Conservation (phyloP, 495 filamentous ascomycete species). For the Penicillium lividum region DNA sequence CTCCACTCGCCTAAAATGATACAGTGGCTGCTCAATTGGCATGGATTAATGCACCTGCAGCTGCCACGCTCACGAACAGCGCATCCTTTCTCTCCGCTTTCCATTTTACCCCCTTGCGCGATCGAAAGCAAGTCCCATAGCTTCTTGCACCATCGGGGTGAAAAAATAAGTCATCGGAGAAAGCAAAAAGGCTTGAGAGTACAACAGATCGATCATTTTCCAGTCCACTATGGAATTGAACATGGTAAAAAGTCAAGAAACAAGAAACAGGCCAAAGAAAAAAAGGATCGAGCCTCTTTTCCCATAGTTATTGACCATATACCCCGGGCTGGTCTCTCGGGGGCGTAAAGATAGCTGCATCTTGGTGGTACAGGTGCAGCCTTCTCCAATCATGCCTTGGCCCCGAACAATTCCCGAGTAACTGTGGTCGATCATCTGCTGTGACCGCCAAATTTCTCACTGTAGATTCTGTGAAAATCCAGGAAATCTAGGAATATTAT, state of each 20-base stretch:
- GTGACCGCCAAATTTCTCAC: conserved; percentile 13
- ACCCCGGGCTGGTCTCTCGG: conserved; percentile 15
- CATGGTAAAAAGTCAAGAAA: conserved; percentile 7
- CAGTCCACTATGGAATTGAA: conserved; percentile 21
- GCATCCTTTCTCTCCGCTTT: conserved; percentile 20
- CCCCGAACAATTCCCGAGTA: conserved; percentile 24
- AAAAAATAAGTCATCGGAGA: neutral
- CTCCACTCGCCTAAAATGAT: conserved; percentile 31
- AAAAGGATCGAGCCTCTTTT: conserved; percentile 8
- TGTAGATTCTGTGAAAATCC: neutral
- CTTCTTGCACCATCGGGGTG: neutral
- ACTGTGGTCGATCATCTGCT: conserved; percentile 24
- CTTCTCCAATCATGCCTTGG: conserved; percentile 24
- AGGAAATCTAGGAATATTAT: no score
- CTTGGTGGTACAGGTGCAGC: conserved; percentile 20
- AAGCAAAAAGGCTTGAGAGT: neutral
- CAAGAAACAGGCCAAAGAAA: neutral
- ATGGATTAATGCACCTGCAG: conserved; percentile 31
- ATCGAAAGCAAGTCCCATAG: neutral
- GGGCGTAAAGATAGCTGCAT: conserved; percentile 13
- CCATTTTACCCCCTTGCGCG: conserved; percentile 20
- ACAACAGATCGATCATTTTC: conserved; percentile 4
- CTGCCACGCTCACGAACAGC: conserved; percentile 45
- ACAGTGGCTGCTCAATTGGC: conserved; percentile 30
- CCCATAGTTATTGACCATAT: conserved; percentile 11